A percentile compares a stretch with the other conserved stretches of the same genome.
Evolutionary conservation across 257 asterid genomes (phyloP).

Genomic region (Forsythia viridissima): DNA sequence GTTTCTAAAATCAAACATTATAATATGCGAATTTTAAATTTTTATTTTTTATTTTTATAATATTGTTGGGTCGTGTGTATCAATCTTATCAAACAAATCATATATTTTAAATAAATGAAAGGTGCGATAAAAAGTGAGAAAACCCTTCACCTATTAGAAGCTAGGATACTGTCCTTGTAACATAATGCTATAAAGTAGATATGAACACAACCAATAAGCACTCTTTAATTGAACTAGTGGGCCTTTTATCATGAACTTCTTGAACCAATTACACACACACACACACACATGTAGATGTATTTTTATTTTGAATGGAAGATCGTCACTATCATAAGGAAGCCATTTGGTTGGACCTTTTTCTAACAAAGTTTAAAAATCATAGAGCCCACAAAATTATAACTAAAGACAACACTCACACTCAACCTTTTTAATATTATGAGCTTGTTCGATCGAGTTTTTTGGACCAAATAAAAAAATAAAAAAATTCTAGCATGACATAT

Average conservation of each 20-base stretch:
- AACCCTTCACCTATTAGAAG: neutral
- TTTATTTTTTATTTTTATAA: too few species aligned
- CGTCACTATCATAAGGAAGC: constrained; percentile 19
- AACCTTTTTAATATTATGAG: neutral
- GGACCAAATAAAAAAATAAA: too few species aligned
- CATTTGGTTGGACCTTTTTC: neutral
- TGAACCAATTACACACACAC: neutral
- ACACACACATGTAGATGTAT: neutral
- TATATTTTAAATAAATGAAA: too few species aligned
- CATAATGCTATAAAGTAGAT: neutral
- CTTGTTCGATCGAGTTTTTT: too few species aligned
- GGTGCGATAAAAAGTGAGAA: too few species aligned
- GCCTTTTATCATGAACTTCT: neutral
- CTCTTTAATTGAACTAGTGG: neutral
- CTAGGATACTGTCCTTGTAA: neutral
- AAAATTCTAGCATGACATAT: too few species aligned
- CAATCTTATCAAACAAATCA: too few species aligned
- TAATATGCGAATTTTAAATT: too few species aligned
- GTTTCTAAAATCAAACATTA: too few species aligned
- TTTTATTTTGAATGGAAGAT: constrained; percentile 6
- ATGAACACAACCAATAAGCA: constrained; percentile 6
- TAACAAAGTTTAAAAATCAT: constrained; percentile 4
- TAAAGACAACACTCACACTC: constrained; percentile 1
- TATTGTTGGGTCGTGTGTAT: too few species aligned
- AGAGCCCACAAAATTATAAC: constrained; percentile 9